Evolutionary conservation across 768 basidiomycete species (phyloP).

Genomic region (Agrocybe pediades): DNA sequence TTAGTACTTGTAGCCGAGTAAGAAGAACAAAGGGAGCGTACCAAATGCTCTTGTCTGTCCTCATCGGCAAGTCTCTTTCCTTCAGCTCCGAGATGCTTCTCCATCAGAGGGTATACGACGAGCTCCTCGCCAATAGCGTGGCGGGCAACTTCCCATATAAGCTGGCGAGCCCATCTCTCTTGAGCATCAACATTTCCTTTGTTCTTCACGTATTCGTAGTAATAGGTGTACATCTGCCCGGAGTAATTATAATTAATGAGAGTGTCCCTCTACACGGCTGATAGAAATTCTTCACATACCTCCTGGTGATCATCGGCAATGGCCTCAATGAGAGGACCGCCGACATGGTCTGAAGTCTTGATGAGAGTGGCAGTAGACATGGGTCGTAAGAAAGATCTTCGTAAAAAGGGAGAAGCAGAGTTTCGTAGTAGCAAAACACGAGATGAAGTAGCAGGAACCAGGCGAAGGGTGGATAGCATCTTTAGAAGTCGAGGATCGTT

Average conservation of each 20-base stretch:
- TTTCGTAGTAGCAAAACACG: background rate
- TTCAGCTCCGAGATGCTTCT: conserved; percentile 52
- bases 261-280: background rate
- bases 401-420: background rate
- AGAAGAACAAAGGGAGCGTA: conserved; percentile 19
- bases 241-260: background rate
- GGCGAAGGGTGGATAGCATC: background rate
- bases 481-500: background rate
- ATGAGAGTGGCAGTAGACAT: conserved; percentile 2
- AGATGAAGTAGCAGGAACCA: background rate
- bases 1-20: background rate
- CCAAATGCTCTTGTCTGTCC: conserved; percentile 60
- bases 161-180: conserved; percentile 54
- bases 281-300: conserved; percentile 3
- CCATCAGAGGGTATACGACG: conserved; percentile 64
- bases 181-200: conserved; percentile 47
- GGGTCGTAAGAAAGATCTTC: background rate
- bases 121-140: conserved; percentile 67
- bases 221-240: conserved; percentile 56
- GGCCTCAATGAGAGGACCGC: conserved; percentile 17
- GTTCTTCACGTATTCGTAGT: conserved; percentile 47
- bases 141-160: conserved; percentile 62
- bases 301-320: conserved; percentile 23
- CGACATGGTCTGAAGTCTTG: conserved; percentile 10
- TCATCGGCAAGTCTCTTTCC: conserved; percentile 53